phyloP scores from a whole-genome alignment of 768 basidiomycete species.

The Serendipita sp. region DNA sequence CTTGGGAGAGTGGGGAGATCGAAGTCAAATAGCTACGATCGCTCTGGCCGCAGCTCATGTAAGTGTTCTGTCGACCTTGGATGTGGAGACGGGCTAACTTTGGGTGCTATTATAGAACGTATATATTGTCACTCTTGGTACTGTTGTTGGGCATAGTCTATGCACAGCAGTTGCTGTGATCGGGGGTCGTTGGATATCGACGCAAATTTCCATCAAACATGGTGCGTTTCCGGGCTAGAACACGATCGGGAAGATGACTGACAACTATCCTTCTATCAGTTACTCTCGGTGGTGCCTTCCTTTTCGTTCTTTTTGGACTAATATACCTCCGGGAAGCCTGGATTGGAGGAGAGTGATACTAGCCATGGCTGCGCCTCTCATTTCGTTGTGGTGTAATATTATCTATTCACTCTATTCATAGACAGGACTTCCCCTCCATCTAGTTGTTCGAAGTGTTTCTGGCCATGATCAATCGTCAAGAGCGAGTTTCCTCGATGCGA shows the following conservation, averaged over 20 bases:
- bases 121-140: conserved; percentile 79
- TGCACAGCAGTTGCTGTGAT: conserved; percentile 85
- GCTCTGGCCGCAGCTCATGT: conserved; percentile 93
- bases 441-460: too few relatives aligned
- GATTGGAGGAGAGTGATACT: not conserved
- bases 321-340: conserved; percentile 59
- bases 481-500: too few relatives aligned
- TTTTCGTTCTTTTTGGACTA: conserved; percentile 73
- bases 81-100: conserved; percentile 6
- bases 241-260: not conserved
- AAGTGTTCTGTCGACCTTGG: conserved; percentile 17
- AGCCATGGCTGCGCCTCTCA: not conserved
- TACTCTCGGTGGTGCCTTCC: conserved; percentile 61
- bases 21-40: conserved; percentile 95
- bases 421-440: too few relatives aligned
- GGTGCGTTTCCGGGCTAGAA: conserved; percentile 34
- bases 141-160: conserved; percentile 70
- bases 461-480: too few relatives aligned
- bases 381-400: too few relatives aligned
- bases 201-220: conserved; percentile 89
- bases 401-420: too few relatives aligned
- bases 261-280: conserved; percentile 34
- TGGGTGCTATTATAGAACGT: conserved; percentile 56
- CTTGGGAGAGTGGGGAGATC: conserved; percentile 98
- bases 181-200: conserved; percentile 85